Conservation (phyloP, 2,329 filamentous ascomycete genomes). For the Venturia aucupariae region DNA sequence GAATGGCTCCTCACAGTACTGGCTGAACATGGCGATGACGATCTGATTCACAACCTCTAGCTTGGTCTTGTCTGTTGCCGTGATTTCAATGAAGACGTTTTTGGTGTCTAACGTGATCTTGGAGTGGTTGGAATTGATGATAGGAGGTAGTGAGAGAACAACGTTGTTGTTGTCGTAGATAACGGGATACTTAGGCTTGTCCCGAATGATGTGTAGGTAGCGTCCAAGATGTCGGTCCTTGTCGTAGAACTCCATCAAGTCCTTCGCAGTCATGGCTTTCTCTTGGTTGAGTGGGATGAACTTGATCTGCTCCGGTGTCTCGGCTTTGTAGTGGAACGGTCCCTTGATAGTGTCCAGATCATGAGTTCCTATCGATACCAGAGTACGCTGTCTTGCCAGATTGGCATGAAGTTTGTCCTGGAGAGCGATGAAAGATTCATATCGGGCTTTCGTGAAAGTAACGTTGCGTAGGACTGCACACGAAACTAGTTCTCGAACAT, state of each 20-base stretch:
- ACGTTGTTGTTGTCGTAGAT: conserved; percentile 76
- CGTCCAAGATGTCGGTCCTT: conserved; percentile 85
- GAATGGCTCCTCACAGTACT: conserved; percentile 80
- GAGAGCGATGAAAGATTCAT: conserved; percentile 93
- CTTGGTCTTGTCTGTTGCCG: conserved; percentile 91
- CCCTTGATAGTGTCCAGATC: conserved; percentile 89
- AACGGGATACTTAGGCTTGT: conserved; percentile 64
- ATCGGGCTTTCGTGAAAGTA: conserved; percentile 82
- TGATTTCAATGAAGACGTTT: conserved; percentile 96
- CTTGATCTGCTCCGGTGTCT: conserved; percentile 82
- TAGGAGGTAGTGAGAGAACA: conserved; percentile 90
- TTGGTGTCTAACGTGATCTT: conserved; percentile 88
- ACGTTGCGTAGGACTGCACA: conserved; percentile 83
- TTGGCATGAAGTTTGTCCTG: conserved; percentile 99
- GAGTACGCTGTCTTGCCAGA: conserved; percentile 79
- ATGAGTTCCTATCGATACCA: conserved; percentile 96
- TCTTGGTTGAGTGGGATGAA: conserved; percentile 88
- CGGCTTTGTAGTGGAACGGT: conserved; percentile 93
- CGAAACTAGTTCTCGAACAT: conserved; percentile 79
- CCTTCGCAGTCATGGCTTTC: conserved; percentile 74
- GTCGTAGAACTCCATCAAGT: conserved; percentile 92
- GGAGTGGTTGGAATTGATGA: conserved; percentile 95
- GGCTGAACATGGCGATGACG: conserved; percentile 93
- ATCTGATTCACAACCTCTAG: conserved; percentile 93
- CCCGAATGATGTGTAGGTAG: conserved; percentile 88